A percentile compares a stretch with the other conserved stretches of the same genome.
Conservation (phyloP, 2,329 filamentous ascomycete species). For the Apiospora koreana region DNA sequence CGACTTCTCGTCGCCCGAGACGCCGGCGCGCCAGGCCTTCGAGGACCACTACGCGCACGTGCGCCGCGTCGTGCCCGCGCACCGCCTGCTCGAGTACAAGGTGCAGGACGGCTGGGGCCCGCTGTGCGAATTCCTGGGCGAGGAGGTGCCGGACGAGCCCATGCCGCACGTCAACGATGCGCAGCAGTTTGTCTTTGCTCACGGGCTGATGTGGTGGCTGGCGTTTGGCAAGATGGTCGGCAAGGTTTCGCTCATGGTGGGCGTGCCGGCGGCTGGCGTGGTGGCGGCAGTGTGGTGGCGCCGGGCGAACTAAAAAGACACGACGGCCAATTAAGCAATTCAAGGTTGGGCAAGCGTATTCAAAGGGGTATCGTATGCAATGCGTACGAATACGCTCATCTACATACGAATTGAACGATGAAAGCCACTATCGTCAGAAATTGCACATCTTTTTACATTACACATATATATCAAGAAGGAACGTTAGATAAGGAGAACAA, state of each 20-base stretch:
- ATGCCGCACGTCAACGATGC: constrained; percentile 51
- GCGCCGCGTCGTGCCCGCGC: constrained; percentile 28
- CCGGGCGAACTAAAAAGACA: neutral
- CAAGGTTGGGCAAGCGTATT: neutral
- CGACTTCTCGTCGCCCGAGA: neutral
- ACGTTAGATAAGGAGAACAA: too few species aligned
- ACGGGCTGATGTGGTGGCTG: neutral
- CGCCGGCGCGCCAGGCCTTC: constrained; percentile 61
- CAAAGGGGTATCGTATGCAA: too few species aligned
- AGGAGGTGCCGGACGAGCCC: constrained; percentile 32
- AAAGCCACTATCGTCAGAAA: too few species aligned
- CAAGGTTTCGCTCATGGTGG: constrained; percentile 7
- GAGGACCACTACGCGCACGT: constrained; percentile 35
- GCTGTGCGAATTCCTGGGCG: constrained; percentile 37
- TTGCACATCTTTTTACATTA: too few species aligned
- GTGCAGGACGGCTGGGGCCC: constrained; percentile 38
- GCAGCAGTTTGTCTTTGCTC: neutral
- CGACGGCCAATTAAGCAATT: neutral
- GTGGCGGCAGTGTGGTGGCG: neutral
- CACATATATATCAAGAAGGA: too few species aligned
- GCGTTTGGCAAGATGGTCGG: constrained; percentile 1
- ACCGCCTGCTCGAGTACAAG: constrained; percentile 33
- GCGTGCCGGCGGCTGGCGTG: neutral
- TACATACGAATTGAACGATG: too few species aligned
- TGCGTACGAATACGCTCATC: too few species aligned